Conservation (phyloP, 164 flowering plant species). For the Piper betle region DNA sequence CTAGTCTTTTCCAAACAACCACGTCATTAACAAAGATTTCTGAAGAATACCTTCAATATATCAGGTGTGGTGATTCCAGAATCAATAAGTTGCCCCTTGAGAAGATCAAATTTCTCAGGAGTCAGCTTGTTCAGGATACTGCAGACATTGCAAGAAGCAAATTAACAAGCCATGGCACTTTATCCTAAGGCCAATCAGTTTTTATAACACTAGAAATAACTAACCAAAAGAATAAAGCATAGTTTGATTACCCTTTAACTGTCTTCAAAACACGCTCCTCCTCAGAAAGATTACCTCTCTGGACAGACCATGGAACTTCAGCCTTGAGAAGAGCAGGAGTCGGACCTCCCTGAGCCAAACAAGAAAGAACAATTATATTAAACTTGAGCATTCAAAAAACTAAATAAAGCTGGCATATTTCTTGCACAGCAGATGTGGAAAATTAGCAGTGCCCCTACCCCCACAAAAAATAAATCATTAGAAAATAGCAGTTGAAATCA, state of each 20-base stretch:
- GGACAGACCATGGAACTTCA: slow-evolving; percentile 82
- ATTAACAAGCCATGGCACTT: not conserved
- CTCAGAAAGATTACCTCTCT: slow-evolving; percentile 62
- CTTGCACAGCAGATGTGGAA: no score
- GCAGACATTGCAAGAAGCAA: slow-evolving; percentile 9
- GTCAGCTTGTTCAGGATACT: slow-evolving; percentile 97
- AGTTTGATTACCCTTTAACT: slow-evolving; percentile 70
- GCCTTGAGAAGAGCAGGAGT: slow-evolving; percentile 53
- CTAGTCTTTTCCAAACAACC: not conserved
- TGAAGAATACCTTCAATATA: slow-evolving; percentile 54
- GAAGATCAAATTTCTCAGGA: slow-evolving; percentile 95
- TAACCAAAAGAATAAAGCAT: not conserved
- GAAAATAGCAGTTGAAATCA: no score
- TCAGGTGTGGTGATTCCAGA: slow-evolving; percentile 90
- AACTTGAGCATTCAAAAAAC: no score
- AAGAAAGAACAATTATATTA: no score
- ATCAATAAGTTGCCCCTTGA: slow-evolving; percentile 88
- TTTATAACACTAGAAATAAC: not conserved
- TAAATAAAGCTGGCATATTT: no score
- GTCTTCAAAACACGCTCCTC: slow-evolving; percentile 77
- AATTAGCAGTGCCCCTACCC: no score
- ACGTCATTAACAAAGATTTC: not conserved
- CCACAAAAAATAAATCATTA: no score
- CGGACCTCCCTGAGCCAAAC: slow-evolving; percentile 37
- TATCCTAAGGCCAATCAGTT: not conserved